phyloP scores from a whole-genome alignment of 805 yeast species.

The Cyberlindnera suaveolens region DNA sequence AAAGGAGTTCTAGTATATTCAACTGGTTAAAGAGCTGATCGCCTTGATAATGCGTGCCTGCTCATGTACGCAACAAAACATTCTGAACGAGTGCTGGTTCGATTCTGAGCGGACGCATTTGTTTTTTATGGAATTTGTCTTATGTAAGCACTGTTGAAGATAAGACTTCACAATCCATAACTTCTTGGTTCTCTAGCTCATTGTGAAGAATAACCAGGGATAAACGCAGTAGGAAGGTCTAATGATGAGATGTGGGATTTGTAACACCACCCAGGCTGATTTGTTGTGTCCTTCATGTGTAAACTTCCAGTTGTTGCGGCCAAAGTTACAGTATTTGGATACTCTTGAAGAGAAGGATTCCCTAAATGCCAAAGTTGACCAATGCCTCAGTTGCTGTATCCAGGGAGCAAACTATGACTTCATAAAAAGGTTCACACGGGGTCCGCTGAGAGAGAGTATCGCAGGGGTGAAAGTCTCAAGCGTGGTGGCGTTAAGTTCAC shows the following conservation, averaged over 20 bases:
- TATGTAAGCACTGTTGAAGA: too few species aligned
- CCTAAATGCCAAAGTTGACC: conserved; percentile 7
- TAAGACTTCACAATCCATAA: too few species aligned
- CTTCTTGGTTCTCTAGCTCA: too few species aligned
- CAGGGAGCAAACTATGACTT: conserved; percentile 11
- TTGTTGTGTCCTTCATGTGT: conserved; percentile 14
- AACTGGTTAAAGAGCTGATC: too few species aligned
- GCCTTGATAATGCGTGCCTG: too few species aligned
- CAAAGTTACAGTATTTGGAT: conserved; percentile 14
- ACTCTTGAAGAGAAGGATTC: conserved; percentile 3
- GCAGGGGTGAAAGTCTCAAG: conserved; percentile 5
- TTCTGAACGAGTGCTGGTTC: too few species aligned
- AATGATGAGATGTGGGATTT: conserved; percentile 6
- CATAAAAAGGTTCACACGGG: conserved; percentile 6
- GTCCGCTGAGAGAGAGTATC: background rate
- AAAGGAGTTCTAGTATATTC: too few species aligned
- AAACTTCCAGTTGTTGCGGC: conserved; percentile 7
- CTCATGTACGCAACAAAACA: too few species aligned
- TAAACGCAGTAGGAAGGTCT: background rate
- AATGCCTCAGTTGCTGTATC: conserved; percentile 11
- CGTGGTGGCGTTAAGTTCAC: conserved; percentile 19
- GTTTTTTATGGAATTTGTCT: too few species aligned
- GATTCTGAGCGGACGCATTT: too few species aligned
- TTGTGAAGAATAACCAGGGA: background rate
- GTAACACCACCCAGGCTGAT: conserved; percentile 1